These are phyloP conservation scores for Hygrophoropsis aurantiaca DNA, from an alignment of 768 basidiomycete genomes.

Conservation along the genomic window DNA sequence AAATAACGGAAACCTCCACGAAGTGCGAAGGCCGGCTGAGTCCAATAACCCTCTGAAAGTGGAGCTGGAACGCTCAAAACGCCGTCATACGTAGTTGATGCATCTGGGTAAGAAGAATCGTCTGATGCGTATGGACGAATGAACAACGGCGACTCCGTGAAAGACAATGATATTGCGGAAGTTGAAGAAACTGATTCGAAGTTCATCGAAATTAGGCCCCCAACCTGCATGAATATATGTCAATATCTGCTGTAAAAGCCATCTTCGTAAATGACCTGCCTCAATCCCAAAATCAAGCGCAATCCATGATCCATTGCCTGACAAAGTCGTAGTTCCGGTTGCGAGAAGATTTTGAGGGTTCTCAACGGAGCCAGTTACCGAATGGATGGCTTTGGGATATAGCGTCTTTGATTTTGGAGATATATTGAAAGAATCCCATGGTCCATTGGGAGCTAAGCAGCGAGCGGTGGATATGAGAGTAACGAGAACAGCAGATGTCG, in stretches of 20 bases:
- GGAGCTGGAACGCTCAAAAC: conserved; percentile 42
- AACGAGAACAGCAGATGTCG: neutral
- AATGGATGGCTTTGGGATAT: conserved; percentile 41
- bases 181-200: conserved; percentile 32
- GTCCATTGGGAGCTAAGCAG: conserved; percentile 41
- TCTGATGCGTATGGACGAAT: conserved; percentile 53
- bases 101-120: conserved; percentile 35
- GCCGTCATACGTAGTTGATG: conserved; percentile 45
- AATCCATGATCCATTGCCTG: conserved; percentile 43
- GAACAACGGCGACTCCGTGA: conserved; percentile 58
- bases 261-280: conserved; percentile 26
- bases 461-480: neutral
- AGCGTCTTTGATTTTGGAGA: conserved; percentile 49
- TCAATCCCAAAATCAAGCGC: conserved; percentile 57
- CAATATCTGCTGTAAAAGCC: neutral
- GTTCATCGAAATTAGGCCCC: conserved; percentile 51
- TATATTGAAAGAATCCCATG: conserved; percentile 54
- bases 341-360: conserved; percentile 34
- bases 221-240: conserved; percentile 37
- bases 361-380: conserved; percentile 33
- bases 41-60: conserved; percentile 41
- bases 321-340: conserved; percentile 37
- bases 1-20: conserved; percentile 57
- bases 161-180: conserved; percentile 48
- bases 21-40: conserved; percentile 43